Percentiles rank a stretch among this genome's conserved stretches.
phyloP scores from a whole-genome alignment of 2,329 filamentous ascomycete genomes.

The Aotearoamyces nothofagi region DNA sequence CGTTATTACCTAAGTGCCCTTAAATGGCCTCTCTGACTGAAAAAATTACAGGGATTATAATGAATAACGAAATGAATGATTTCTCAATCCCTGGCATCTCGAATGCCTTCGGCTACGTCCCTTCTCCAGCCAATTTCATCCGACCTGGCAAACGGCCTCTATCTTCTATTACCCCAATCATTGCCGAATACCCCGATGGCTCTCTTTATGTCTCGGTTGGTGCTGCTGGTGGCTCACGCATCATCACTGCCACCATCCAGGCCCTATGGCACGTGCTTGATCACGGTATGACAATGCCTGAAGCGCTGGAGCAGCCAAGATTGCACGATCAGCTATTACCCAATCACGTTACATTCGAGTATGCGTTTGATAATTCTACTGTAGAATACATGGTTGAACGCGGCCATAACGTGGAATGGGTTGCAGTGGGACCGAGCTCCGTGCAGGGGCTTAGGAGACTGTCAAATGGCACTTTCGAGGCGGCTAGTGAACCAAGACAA shows the following conservation, averaged over 20 bases:
- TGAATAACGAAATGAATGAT: slow-evolving; percentile 56
- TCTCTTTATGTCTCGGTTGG: slow-evolving; percentile 55
- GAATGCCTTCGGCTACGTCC: slow-evolving; percentile 78
- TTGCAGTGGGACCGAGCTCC: slow-evolving; percentile 45
- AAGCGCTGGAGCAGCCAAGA: slow-evolving; percentile 51
- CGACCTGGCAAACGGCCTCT: slow-evolving; percentile 68
- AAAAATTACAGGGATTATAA: slow-evolving; percentile 11
- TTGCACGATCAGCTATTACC: slow-evolving; percentile 76
- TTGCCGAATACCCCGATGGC: slow-evolving; percentile 52
- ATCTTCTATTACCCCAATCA: slow-evolving; percentile 68
- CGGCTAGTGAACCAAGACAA: slow-evolving; percentile 63
- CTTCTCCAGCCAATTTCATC: slow-evolving; percentile 69
- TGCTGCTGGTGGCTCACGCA: slow-evolving; percentile 67
- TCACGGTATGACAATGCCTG: slow-evolving; percentile 35
- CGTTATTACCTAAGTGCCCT: slow-evolving; percentile 17
- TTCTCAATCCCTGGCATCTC: slow-evolving; percentile 67
- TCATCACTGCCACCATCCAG: slow-evolving; percentile 68
- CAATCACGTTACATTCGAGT: slow-evolving; percentile 53
- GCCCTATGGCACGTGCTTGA: slow-evolving; percentile 61
- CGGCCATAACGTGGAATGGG: slow-evolving; percentile 61
- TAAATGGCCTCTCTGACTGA: neutral
- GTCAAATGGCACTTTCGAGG: slow-evolving; percentile 57
- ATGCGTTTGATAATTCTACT: slow-evolving; percentile 47
- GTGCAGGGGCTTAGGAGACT: slow-evolving; percentile 54
- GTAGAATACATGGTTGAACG: slow-evolving; percentile 43